phyloP scores from a whole-genome alignment of 331 rosid genomes.

The Rhamnella rubrinervis region DNA sequence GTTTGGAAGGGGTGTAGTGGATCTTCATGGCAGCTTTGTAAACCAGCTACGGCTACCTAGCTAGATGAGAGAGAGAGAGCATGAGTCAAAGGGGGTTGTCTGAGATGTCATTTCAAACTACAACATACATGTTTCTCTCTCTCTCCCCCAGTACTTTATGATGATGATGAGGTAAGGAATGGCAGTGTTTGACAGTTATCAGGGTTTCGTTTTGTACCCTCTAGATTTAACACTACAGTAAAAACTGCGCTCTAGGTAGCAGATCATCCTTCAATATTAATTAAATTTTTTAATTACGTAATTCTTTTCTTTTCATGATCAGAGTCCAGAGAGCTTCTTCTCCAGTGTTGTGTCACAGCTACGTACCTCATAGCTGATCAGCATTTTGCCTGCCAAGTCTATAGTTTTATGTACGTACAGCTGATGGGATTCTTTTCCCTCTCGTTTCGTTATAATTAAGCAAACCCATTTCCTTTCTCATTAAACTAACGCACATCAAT shows the following conservation, averaged over 20 bases:
- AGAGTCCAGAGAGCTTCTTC: neutral
- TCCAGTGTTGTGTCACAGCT: neutral
- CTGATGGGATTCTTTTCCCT: neutral
- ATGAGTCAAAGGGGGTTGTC: conserved; percentile 6
- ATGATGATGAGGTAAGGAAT: conserved; percentile 16
- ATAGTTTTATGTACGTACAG: too few species aligned
- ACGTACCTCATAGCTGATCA: neutral
- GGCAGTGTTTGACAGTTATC: conserved; percentile 27
- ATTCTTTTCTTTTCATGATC: neutral
- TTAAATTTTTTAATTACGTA: too few species aligned
- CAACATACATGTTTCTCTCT: conserved; percentile 8
- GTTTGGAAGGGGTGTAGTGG: conserved; percentile 43
- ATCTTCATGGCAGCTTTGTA: conserved; percentile 52
- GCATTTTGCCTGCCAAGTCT: neutral
- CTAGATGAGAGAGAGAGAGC: neutral
- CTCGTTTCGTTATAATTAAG: too few species aligned
- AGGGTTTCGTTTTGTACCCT: conserved; percentile 17
- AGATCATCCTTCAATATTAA: neutral
- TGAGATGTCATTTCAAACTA: conserved; percentile 71
- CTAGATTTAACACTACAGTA: conserved; percentile 9
- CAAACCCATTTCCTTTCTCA: too few species aligned
- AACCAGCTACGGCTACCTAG: neutral
- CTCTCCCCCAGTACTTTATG: neutral
- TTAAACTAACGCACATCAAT: too few species aligned
- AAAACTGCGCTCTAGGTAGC: neutral